These are phyloP conservation scores for Ambrosia artemisiifolia DNA, from an alignment of 129 eudicot genomes.

Conservation along the genomic window DNA sequence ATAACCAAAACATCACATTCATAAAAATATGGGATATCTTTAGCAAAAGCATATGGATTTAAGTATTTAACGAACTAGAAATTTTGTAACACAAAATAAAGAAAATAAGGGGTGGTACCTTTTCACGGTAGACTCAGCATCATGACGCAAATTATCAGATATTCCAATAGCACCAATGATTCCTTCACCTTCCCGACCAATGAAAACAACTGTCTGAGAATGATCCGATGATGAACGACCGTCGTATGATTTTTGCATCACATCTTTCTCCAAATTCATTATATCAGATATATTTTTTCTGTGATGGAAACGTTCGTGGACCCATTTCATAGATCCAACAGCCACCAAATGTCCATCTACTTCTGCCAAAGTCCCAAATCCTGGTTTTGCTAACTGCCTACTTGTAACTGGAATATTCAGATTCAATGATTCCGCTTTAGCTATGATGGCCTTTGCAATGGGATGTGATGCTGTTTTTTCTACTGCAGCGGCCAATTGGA, in stretches of 20 bases:
- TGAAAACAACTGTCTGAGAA: constrained; percentile 74
- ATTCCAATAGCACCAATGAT: constrained; percentile 90
- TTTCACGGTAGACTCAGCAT: constrained; percentile 73
- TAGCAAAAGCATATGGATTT: not conserved
- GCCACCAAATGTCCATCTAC: constrained; percentile 86
- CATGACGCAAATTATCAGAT: constrained; percentile 71
- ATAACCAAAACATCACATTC: not conserved
- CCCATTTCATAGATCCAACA: constrained; percentile 87
- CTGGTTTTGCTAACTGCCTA: constrained; percentile 84
- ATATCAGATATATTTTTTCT: constrained; percentile 46
- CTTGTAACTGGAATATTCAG: constrained; percentile 60
- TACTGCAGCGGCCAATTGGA: constrained; percentile 90
- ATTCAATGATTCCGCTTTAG: constrained; percentile 69
- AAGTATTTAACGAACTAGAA: not conserved
- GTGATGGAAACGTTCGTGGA: constrained; percentile 66
- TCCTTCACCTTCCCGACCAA: constrained; percentile 94
- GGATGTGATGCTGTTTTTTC: constrained; percentile 96
- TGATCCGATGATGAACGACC: constrained; percentile 52
- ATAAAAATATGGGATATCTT: not conserved
- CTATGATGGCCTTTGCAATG: constrained; percentile 77
- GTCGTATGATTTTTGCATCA: constrained; percentile 46
- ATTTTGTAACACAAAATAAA: not conserved
- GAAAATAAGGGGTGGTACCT: constrained; percentile 42
- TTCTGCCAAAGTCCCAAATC: constrained; percentile 91
- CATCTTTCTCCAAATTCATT: constrained; percentile 54